Percentiles rank a stretch among this genome's conserved stretches.
Evolutionary conservation across 73 alveolate genomes (phyloP).

Genomic region (Loxodes magnus): DNA sequence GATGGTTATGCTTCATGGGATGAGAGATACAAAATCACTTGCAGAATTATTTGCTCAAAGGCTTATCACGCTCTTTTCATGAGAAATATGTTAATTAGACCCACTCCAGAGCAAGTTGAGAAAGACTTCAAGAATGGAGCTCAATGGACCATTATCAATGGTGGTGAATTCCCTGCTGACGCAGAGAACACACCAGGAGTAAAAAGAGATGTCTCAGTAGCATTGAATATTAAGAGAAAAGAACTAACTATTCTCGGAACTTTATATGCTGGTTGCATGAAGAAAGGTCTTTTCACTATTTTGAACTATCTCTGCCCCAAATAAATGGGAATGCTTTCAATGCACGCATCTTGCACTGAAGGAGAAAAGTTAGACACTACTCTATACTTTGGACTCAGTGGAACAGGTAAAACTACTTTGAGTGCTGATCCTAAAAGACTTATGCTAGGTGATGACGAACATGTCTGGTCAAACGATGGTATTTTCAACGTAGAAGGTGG

Average conservation of each 20-base stretch:
- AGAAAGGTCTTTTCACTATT: conserved; percentile 85
- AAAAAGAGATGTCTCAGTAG: conserved; percentile 72
- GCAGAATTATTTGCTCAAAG: conserved; percentile 61
- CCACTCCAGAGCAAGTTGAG: conserved; percentile 54
- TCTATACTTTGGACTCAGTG: conserved; percentile 87
- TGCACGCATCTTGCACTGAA: conserved; percentile 87
- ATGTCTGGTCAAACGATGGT: conserved; percentile 89
- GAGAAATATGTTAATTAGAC: conserved; percentile 89
- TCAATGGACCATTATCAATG: conserved; percentile 69
- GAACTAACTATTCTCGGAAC: conserved; percentile 85
- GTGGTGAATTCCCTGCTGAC: conserved; percentile 87
- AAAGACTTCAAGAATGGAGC: conserved; percentile 29
- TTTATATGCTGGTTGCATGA: conserved; percentile 96
- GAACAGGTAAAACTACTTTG: conserved; percentile 94
- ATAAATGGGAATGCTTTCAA: conserved; percentile 65
- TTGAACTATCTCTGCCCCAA: conserved; percentile 82
- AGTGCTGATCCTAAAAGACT: conserved; percentile 83
- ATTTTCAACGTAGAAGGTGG: conserved; percentile 96
- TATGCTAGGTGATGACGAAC: conserved; percentile 96
- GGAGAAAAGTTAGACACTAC: conserved; percentile 79
- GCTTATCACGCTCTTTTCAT: conserved; percentile 94
- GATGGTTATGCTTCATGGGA: conserved; percentile 97
- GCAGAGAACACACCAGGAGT: conserved; percentile 65
- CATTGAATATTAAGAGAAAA: conserved; percentile 53
- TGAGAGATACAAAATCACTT: conserved; percentile 62